Percentiles rank a stretch among this genome's conserved stretches.
These are phyloP conservation scores for Oryza coarctata DNA, from an alignment of 176 grass and related monocot species.

Conservation along the genomic window DNA sequence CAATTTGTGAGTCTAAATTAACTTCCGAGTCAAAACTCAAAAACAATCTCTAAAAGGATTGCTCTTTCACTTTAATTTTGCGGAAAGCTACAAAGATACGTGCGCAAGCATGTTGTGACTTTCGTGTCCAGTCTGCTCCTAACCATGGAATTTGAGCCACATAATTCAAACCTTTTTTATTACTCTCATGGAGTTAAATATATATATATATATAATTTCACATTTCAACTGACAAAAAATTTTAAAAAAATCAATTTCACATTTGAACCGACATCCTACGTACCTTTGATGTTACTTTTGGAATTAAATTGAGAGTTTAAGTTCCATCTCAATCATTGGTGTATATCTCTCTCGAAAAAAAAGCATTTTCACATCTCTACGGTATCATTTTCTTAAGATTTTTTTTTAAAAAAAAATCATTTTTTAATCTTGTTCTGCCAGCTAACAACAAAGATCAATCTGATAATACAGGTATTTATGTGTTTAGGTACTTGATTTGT, in stretches of 20 bases:
- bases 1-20: background rate
- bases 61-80: background rate
- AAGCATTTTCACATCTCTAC: background rate
- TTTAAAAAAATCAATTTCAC: background rate
- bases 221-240: background rate
- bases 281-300: background rate
- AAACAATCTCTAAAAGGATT: slow-evolving; percentile 14
- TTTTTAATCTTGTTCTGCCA: too few relatives aligned
- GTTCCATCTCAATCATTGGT: too few relatives aligned
- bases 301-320: background rate
- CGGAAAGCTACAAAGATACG: slow-evolving; percentile 8
- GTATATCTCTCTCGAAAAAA: too few relatives aligned
- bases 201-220: background rate
- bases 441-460: too few relatives aligned
- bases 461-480: too few relatives aligned
- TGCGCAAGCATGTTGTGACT: background rate
- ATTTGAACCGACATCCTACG: background rate
- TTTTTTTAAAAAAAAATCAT: too few relatives aligned
- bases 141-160: slow-evolving; percentile 3
- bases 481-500: too few relatives aligned
- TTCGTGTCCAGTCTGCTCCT: slow-evolving; percentile 11
- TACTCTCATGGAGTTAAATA: background rate
- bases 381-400: too few relatives aligned
- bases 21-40: slow-evolving; percentile 27
- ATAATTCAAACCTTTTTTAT: background rate